Evolutionary conservation across 164 flowering plant species (phyloP).

Genomic region (Stephania yunnanensis): DNA sequence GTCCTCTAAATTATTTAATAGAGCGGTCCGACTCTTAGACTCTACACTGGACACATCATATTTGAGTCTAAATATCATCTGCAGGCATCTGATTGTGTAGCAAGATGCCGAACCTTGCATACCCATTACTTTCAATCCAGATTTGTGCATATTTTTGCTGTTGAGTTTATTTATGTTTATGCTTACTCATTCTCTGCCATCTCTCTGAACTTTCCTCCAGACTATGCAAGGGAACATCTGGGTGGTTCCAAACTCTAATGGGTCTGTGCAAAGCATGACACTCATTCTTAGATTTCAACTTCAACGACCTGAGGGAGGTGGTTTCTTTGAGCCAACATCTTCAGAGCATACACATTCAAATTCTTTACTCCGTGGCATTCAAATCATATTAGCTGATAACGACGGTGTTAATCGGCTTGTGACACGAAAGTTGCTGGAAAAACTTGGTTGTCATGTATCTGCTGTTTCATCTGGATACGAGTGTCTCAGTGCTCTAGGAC

Average conservation of each 20-base stretch:
- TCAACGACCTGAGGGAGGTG: slow-evolving; percentile 29
- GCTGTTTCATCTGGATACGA: slow-evolving; percentile 74
- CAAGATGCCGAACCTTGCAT: background rate
- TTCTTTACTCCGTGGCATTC: slow-evolving; percentile 57
- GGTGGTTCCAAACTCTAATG: slow-evolving; percentile 57
- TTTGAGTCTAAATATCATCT: background rate
- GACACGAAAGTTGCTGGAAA: slow-evolving; percentile 75
- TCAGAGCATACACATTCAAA: slow-evolving; percentile 44
- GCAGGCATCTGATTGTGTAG: background rate
- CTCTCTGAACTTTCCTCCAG: slow-evolving; percentile 33
- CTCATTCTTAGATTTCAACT: slow-evolving; percentile 63
- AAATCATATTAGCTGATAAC: slow-evolving; percentile 62
- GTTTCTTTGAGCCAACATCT: slow-evolving; percentile 37
- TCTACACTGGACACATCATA: background rate
- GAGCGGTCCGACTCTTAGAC: background rate
- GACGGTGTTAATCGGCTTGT: slow-evolving; percentile 70
- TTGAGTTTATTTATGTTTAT: background rate
- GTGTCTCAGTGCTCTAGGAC: slow-evolving; percentile 57
- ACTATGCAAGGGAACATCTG: slow-evolving; percentile 94
- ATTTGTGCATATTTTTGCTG: background rate
- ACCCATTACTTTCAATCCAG: too few species aligned
- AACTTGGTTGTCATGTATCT: slow-evolving; percentile 73
- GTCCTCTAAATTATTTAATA: too few species aligned
- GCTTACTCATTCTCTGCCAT: background rate
- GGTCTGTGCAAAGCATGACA: slow-evolving; percentile 57